Percentiles rank a stretch among this genome's conserved stretches.
These are phyloP conservation scores for Warburgia ugandensis DNA, from an alignment of 164 flowering plant species.

Conservation along the genomic window DNA sequence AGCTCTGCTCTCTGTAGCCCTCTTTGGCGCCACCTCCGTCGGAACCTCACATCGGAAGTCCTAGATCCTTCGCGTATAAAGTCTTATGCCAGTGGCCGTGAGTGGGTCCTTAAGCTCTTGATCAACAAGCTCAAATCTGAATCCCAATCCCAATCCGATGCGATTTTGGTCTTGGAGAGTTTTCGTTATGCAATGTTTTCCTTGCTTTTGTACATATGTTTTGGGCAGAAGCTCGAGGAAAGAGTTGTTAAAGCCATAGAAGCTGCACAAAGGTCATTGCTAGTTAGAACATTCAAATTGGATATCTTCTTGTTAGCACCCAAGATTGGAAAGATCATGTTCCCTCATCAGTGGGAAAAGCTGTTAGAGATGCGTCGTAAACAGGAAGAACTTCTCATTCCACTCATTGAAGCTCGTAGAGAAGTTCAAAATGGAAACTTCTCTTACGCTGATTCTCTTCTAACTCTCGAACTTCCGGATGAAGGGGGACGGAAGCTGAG, in stretches of 20 bases:
- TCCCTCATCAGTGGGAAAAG: background rate
- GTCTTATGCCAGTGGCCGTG: slow-evolving; percentile 19
- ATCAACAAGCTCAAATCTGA: slow-evolving; percentile 5
- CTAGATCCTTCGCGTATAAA: slow-evolving; percentile 30
- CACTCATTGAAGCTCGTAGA: slow-evolving; percentile 16
- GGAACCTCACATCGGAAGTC: slow-evolving; percentile 29
- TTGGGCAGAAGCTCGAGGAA: slow-evolving; percentile 7
- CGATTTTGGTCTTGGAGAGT: background rate
- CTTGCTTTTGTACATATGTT: slow-evolving; percentile 5
- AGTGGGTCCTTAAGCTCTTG: slow-evolving; percentile 22
- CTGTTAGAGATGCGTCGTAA: background rate
- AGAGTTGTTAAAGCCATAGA: background rate
- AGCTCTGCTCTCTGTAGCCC: slow-evolving; percentile 33
- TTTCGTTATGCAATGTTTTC: slow-evolving; percentile 2
- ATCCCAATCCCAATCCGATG: background rate
- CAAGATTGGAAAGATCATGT: background rate
- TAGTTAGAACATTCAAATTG: background rate
- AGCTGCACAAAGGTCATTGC: background rate
- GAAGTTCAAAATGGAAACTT: background rate
- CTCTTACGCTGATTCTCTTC: slow-evolving; percentile 23
- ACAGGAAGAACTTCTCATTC: slow-evolving; percentile 1
- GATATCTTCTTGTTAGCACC: background rate
- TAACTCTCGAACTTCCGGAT: slow-evolving; percentile 16
- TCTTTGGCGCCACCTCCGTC: slow-evolving; percentile 36
- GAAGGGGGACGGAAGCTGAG: slow-evolving; percentile 23